Evolutionary conservation across 495 filamentous ascomycete genomes (phyloP).

Genomic region (Penicillium cinerascens): DNA sequence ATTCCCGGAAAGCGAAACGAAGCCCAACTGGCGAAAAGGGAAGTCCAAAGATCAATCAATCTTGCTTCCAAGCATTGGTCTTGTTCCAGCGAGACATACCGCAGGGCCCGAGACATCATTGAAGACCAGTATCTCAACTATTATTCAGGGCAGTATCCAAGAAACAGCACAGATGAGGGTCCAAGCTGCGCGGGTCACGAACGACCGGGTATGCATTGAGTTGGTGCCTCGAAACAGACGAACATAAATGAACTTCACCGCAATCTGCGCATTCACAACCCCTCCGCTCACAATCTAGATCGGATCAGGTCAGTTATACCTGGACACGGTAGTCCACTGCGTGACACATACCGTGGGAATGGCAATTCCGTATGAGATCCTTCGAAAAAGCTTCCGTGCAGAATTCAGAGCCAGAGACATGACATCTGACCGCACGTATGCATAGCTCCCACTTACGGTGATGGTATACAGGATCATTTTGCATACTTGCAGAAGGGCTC

Average conservation of each 20-base stretch:
- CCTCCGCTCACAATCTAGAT: constrained; percentile 40
- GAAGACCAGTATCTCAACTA: constrained; percentile 67
- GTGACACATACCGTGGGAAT: too few relatives aligned
- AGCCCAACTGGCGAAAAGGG: constrained; percentile 28
- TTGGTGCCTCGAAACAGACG: constrained; percentile 46
- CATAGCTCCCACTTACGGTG: too few relatives aligned
- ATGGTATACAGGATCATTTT: too few relatives aligned
- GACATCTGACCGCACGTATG: too few relatives aligned
- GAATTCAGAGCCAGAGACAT: too few relatives aligned
- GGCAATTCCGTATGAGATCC: too few relatives aligned
- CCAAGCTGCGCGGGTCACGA: constrained; percentile 44
- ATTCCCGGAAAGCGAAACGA: constrained; percentile 28
- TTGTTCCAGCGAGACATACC: constrained; percentile 10
- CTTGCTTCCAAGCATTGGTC: not conserved
- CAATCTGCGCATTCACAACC: constrained; percentile 60
- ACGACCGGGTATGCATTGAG: constrained; percentile 48
- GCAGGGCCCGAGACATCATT: constrained; percentile 52
- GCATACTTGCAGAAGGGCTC: too few relatives aligned
- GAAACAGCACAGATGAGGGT: constrained; percentile 45
- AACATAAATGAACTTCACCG: constrained; percentile 56
- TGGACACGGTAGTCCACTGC: too few relatives aligned
- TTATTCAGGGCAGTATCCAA: constrained; percentile 59
- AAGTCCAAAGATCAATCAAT: constrained; percentile 12
- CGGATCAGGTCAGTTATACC: too few relatives aligned
- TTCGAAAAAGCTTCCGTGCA: too few relatives aligned